Conservation (phyloP, 495 filamentous ascomycete species). For the Daldinia vernicosa region DNA sequence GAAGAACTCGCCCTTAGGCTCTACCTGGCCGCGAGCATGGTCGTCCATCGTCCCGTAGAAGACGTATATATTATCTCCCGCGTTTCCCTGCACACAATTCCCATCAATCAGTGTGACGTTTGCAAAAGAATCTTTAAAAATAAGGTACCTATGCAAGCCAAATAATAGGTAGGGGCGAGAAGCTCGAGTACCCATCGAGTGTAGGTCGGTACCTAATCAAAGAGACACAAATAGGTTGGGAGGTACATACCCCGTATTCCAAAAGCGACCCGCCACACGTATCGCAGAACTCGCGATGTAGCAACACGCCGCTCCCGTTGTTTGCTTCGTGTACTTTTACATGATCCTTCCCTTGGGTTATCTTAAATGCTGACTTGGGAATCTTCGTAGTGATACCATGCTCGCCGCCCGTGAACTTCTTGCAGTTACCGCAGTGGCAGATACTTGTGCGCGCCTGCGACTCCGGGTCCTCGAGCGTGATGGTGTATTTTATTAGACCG, state of each 20-base stretch:
- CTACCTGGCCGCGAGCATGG: slow-evolving; percentile 55
- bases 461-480: slow-evolving; percentile 48
- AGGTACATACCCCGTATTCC: slow-evolving; percentile 70
- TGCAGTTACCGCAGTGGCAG: slow-evolving; percentile 72
- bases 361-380: slow-evolving; percentile 55
- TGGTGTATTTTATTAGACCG: slow-evolving; percentile 50
- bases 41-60: slow-evolving; percentile 72
- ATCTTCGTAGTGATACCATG: slow-evolving; percentile 73
- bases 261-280: slow-evolving; percentile 69
- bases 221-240: too few species aligned
- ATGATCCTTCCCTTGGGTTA: slow-evolving; percentile 18
- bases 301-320: slow-evolving; percentile 62
- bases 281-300: slow-evolving; percentile 71
- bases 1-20: slow-evolving; percentile 77
- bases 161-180: not conserved
- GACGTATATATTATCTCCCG: slow-evolving; percentile 68
- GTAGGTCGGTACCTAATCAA: too few species aligned
- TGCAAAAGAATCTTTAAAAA: not conserved
- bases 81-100: slow-evolving; percentile 53
- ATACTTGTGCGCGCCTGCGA: slow-evolving; percentile 70
- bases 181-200: too few species aligned
- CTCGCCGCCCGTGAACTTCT: slow-evolving; percentile 70
- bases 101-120: not conserved
- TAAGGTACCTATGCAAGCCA: not conserved
- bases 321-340: slow-evolving; percentile 59